Base-by-base conservation (phyloP, 78 protist species). In the Planoprotostelium fungivorum region DNA sequence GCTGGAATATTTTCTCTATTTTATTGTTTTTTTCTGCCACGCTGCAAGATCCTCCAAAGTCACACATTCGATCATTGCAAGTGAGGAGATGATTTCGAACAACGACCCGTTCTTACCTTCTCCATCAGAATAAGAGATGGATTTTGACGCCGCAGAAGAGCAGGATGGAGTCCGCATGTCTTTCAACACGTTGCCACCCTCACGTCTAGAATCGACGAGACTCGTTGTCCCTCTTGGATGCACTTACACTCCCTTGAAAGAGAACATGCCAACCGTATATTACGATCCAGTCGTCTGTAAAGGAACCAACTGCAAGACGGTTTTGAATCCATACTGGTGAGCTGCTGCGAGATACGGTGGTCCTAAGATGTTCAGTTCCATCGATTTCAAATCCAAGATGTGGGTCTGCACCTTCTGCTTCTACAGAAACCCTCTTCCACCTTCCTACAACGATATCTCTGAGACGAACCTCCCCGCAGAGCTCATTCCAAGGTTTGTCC, bases 341-440 rank as follows among this genome's bases (percentile, higher is more conserved):
- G 28, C 88, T 31, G 35, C 34, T 5, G n/a, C 35, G 16, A n/a
- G 63, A n/a, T 89, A 38, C 63, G 28, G 25, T 0, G 38, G 85
- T 85, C 37, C 35, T 36, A 0, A 63, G n/a, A 16, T 1, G 5
- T 88, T 28, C 36, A 94, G 96, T 90, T 83, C 90, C 5, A 87
- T 97, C 10, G 98, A 95, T 86, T 88, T 93, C 88, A 91, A 93
- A 28, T 83, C 37, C 73, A 94, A 93, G 84, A 36, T 92, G 84
- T 94, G 96, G 96, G 89, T 96, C 35, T 98, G 99, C 86, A 99
- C 99, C 34, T 96, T 98, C 90, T 97, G 99, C 90, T 85, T 84
- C 90, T 89, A 88, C 89, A 95, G 97, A 84, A 98, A 97, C 91
- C 95, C 84, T 38, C 97, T 98, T 90, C 99, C 99, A 39, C 94